Evolutionary conservation across 2,329 filamentous ascomycete species (phyloP), one percentile per base, ranked within the genome.

Genomic region (Arthrobotrys conoides): DNA sequence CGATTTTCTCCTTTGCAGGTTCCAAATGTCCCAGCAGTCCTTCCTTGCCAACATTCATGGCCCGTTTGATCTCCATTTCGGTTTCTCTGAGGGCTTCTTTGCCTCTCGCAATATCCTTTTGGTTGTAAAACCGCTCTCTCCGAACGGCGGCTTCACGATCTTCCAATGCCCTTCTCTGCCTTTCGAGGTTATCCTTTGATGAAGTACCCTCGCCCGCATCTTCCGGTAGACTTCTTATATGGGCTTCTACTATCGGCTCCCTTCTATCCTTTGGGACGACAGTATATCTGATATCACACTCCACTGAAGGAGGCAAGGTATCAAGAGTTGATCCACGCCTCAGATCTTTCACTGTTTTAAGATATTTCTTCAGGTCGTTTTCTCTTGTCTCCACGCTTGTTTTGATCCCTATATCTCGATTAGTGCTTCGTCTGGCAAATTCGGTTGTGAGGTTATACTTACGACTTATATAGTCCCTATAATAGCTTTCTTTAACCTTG

Each of bases 401-500:
- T 83, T 92, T 87, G 3, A 76, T 80, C 14, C 80, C 82, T 83
- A 48, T 38, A 14, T 59, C 51, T 20, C 5, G n/a, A 41, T 90
- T 18, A 94, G 84, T 6, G 79, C 86, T n/a, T 18, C 12, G 33
- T 66, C 33, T 16, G 24, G 9, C 48, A 10, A 4, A 4, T 41
- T 8, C n/a, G 18, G 44, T 5, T 49, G 20, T 41, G n/a, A 51
- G 44, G 3, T 30, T 30, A 24, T n/a, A 81, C 82, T 67, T 67
- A 82, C 82, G 77, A 36, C 76, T 61, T 61, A 83, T 85, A 82
- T 93, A 90, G 73, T 96, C 93, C 71, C 93, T 88, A 83, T 95
- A 96, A 66, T 89, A 87, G 84, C 92, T 94, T 83, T 96, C 93
- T 38, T 91, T 88, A 66, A 95, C 93, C 83, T 91, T 93, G 82